Conservation (phyloP, 805 yeast genomes). For the Starmerella sp. region DNA sequence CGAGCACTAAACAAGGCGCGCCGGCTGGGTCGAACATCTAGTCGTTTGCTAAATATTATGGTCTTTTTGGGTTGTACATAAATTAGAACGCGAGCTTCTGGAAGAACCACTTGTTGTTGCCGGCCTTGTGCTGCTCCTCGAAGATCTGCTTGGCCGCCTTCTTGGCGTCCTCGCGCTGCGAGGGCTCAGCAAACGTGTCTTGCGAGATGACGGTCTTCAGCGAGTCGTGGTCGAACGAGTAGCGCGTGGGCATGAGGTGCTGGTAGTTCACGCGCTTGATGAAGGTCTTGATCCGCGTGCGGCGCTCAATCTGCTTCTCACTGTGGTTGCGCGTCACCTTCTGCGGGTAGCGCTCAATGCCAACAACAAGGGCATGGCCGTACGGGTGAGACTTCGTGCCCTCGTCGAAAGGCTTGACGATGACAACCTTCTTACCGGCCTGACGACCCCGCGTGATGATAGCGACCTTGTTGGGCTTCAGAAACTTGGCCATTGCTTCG, state of each 20-base stretch:
- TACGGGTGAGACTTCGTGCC: slow-evolving; percentile 98
- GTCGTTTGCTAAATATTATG: slow-evolving; percentile 2
- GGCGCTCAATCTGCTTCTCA: slow-evolving; percentile 92
- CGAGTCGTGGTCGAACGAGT: slow-evolving; percentile 92
- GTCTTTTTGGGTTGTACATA: slow-evolving; percentile 13
- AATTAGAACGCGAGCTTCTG: slow-evolving; percentile 82
- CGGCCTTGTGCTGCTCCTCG: slow-evolving; percentile 97
- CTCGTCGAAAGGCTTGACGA: slow-evolving; percentile 95
- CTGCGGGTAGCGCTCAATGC: slow-evolving; percentile 96
- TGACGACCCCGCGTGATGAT: slow-evolving; percentile 99
- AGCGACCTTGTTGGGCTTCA: slow-evolving; percentile 99
- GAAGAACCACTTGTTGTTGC: slow-evolving; percentile 99
- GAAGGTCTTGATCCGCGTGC: slow-evolving; percentile 97
- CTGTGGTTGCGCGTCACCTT: slow-evolving; percentile 92
- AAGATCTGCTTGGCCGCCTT: slow-evolving; percentile 97
- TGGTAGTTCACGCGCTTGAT: slow-evolving; percentile 98
- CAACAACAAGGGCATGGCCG: slow-evolving; percentile 99
- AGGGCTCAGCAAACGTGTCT: slow-evolving; percentile 93
- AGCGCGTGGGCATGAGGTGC: slow-evolving; percentile 99
- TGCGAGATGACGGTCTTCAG: slow-evolving; percentile 84
- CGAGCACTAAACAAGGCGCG: no score
- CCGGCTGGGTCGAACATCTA: not conserved
- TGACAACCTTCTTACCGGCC: slow-evolving; percentile 99
- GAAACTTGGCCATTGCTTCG: slow-evolving; percentile 83
- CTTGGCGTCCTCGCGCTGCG: slow-evolving; percentile 98